Evolutionary conservation across 2,329 filamentous ascomycete species (phyloP), one percentile per base, ranked within the genome.

Genomic region (Cercospora zeina): DNA sequence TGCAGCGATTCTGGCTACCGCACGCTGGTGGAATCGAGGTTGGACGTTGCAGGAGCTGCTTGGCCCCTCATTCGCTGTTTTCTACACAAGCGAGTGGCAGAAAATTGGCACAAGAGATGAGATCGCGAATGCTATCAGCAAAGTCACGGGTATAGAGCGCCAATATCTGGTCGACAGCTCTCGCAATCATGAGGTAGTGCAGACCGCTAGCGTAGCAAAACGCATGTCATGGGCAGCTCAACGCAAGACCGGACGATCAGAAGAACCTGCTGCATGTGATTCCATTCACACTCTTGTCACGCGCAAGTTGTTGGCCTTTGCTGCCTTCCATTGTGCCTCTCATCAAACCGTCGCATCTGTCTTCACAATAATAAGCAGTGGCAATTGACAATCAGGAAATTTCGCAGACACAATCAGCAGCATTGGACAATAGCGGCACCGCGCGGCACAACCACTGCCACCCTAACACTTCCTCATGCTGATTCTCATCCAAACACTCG

Each of bases 81-180:
- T 58, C 55, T 58, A 19, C 36, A 34, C 45, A 19, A 45, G 21
- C 10, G 34, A 39, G 2, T 47, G 55, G 55, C 19, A 58, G 13
- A 24, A 2, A 9, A 47, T 58, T 4, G 55, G 55, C 21, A 58
- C 36, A 11, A 36, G 34, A 9, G 14, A 8, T 1, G 42, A 58
- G 19, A 36, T 58, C 7, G 36, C 55, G 11, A 4, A n/a, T 6
- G n/a, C n/a, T 7, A 37, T 55, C 8, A 14, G 31, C 16, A 7
- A 9, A 3, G 11, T 55, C 3, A 55, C 53, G n/a, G 33, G 53
- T 3, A 34, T 55, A 9, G 27, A 55, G 16, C 31, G 13, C 4
- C 16, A 37, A 5, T n/a, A 21, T 6, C 34, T 55, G 2, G 19
- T 31, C 3, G 27, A 31, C 8, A 19, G 37, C 1, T n/a, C 16